Evolutionary conservation across 1,139 yeast species (phyloP).

Genomic region (Blastobotrys persicus): DNA sequence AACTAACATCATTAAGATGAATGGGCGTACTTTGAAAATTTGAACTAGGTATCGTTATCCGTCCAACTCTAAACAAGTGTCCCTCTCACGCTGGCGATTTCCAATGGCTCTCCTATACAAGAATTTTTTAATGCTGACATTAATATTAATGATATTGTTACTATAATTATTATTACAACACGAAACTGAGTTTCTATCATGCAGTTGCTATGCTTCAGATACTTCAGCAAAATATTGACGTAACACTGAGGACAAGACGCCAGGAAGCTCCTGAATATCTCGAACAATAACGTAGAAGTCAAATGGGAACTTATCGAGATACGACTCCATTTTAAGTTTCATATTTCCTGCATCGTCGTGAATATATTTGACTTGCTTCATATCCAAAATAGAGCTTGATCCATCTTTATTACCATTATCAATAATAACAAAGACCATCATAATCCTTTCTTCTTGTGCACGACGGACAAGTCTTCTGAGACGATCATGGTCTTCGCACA

Average conservation of each 20-base stretch:
- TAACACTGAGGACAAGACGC: constrained; percentile 81
- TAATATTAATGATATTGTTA: constrained; percentile 8
- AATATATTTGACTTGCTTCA: constrained; percentile 85
- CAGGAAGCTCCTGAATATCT: constrained; percentile 85
- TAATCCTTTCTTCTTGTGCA: constrained; percentile 88
- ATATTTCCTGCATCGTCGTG: constrained; percentile 64
- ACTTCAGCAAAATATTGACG: constrained; percentile 87
- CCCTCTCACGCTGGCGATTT: too few relatives aligned
- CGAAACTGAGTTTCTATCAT: constrained; percentile 6
- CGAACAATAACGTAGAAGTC: constrained; percentile 94
- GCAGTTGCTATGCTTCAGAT: constrained; percentile 35
- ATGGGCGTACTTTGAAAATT: constrained; percentile 1
- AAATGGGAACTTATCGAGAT: constrained; percentile 92
- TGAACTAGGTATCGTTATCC: neutral
- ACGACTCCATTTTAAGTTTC: constrained; percentile 72
- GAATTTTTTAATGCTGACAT: too few relatives aligned
- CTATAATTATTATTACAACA: neutral
- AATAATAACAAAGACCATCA: constrained; percentile 92
- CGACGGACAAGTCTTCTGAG: constrained; percentile 79
- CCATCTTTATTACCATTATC: constrained; percentile 85
- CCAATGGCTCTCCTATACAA: too few relatives aligned
- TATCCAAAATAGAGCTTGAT: constrained; percentile 88
- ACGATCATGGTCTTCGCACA: constrained; percentile 89
- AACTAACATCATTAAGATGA: neutral
- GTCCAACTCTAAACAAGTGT: too few relatives aligned